These are phyloP conservation scores for Ophiostoma montium DNA, from an alignment of 2,329 filamentous ascomycete species.

Conservation along the genomic window DNA sequence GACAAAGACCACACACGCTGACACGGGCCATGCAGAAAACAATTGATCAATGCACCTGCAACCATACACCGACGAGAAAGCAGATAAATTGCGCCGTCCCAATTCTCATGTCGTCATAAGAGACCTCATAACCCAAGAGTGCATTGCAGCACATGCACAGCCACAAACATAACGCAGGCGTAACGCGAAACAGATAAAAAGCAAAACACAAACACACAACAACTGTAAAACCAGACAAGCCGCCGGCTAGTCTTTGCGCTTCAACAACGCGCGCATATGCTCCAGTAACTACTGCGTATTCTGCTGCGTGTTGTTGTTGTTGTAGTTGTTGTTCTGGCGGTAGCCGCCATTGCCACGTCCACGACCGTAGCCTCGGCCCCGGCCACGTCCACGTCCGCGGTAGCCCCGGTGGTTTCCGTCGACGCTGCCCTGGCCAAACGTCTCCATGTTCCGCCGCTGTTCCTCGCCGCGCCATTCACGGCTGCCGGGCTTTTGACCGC, in stretches of 20 bases:
- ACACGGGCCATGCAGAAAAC: no score
- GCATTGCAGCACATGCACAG: background rate
- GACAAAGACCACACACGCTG: no score
- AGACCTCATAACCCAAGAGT: background rate
- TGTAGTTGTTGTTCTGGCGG: slow-evolving; percentile 9
- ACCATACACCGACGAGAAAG: background rate
- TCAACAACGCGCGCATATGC: background rate
- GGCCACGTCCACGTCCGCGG: slow-evolving; percentile 65
- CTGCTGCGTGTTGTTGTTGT: background rate
- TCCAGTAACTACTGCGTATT: background rate
- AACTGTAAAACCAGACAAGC: background rate
- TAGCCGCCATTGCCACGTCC: slow-evolving; percentile 20
- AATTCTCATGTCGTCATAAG: background rate
- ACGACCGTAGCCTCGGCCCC: slow-evolving; percentile 39
- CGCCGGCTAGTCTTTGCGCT: no score
- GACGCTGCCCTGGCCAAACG: slow-evolving; percentile 91
- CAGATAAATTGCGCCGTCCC: background rate
- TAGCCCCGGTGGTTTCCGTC: slow-evolving; percentile 65
- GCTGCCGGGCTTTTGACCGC: slow-evolving; percentile 38
- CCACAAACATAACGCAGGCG: background rate
- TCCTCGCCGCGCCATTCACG: slow-evolving; percentile 67
- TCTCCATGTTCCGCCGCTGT: slow-evolving; percentile 84
- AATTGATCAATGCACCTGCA: background rate
- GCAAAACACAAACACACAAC: background rate
- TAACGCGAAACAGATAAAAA: background rate